These are phyloP conservation scores for Dactylellina sp. DNA, from an alignment of 2,329 filamentous ascomycete genomes.

Conservation along the genomic window DNA sequence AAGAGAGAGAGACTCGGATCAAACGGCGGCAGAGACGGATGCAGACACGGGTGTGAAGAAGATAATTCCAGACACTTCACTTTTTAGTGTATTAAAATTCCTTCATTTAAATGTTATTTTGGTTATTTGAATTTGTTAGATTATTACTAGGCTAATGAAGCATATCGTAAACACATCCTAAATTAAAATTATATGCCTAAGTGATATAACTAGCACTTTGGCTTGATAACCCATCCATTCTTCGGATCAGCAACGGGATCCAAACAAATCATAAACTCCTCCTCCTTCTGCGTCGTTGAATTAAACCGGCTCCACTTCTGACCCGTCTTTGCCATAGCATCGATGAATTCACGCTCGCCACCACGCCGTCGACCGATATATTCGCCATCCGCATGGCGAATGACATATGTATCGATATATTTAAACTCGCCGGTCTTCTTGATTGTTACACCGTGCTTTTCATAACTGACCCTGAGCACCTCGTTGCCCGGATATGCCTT, in stretches of 20 bases:
- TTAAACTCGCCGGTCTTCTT: not conserved
- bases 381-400: not conserved
- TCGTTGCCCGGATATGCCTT: constrained; percentile 1
- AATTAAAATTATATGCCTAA: too few relatives aligned
- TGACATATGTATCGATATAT: not conserved
- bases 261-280: constrained; percentile 5
- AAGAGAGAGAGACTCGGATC: too few relatives aligned
- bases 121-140: too few relatives aligned
- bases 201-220: constrained; percentile 5
- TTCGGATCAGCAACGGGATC: too few relatives aligned
- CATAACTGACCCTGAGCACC: not conserved
- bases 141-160: too few relatives aligned
- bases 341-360: not conserved
- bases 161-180: too few relatives aligned
- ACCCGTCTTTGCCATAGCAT: not conserved
- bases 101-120: too few relatives aligned
- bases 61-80: too few relatives aligned
- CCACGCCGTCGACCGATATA: not conserved
- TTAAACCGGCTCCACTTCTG: not conserved
- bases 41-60: too few relatives aligned
- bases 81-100: too few relatives aligned
- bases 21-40: too few relatives aligned
- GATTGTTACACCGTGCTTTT: constrained; percentile 1
- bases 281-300: not conserved
- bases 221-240: constrained; percentile 1